Evolutionary conservation across 2,329 filamentous ascomycete species (phyloP), one percentile per base, ranked within the genome.

Genomic region (Aciculosporium take): DNA sequence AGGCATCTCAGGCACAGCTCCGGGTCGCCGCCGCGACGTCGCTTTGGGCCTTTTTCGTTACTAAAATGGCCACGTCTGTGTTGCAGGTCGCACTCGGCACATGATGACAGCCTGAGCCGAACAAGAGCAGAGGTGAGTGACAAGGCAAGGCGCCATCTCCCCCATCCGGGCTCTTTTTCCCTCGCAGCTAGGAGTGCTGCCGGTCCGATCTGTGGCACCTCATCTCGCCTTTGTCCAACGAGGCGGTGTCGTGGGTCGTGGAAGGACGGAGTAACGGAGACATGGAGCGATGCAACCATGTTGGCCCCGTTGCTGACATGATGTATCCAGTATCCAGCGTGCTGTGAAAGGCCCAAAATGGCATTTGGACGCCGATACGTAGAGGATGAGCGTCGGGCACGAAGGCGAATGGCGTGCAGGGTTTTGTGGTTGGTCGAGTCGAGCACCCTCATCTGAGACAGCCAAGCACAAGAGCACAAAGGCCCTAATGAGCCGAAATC

Each of bases 141-240:
- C 38, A 30, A 42, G 39, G 25, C 32, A 45, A 43, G 43, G 45
- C 37, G 42, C 31, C 34, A 37, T 30, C 37, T 33, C 37, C 38
- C 24, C 39, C 12, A 13, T 29, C 35, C 38, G 36, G 46, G 35
- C 37, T 37, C 29, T 17, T 35, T 44, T 35, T n/a, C 48, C 49
- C 46, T 46, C 52, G 47, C 53, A 56, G 55, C 54, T 50, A 52
- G 52, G 52, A 51, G 50, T 54, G 53, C 46, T 48, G 49, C 47
- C 47, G 40, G 43, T 52, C 55, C 61, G 59, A 62, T 63, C 58
- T 62, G 60, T 63, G 56, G 51, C 47, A 62, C 60, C 49, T 57
- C 58, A 62, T 61, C 58, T 62, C 53, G 57, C 53, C 54, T 57
- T 52, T 53, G 52, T 53, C 49, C 45, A 49, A 56, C 55, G 50